These are phyloP conservation scores for Irpex sp. DNA, from an alignment of 1,284 basidiomycete species.

Conservation along the genomic window DNA sequence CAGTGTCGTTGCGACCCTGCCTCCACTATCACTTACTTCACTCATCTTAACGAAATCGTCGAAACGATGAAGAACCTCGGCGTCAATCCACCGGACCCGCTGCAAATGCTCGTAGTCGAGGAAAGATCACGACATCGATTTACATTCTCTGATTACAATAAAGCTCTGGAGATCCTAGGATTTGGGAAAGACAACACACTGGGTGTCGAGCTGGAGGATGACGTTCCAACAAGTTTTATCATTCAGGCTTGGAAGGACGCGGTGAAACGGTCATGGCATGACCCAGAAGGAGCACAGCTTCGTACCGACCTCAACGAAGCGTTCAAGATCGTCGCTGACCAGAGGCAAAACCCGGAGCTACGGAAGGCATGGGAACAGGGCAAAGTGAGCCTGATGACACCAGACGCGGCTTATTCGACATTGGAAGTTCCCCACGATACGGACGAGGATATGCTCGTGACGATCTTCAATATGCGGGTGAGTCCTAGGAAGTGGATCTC, in stretches of 20 bases:
- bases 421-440: slow-evolving; percentile 68
- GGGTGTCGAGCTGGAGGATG: slow-evolving; percentile 65
- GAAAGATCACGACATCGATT: slow-evolving; percentile 66
- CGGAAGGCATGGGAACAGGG: slow-evolving; percentile 50
- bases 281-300: slow-evolving; percentile 37
- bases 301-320: slow-evolving; percentile 57
- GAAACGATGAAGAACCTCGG: slow-evolving; percentile 42
- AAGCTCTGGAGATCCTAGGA: slow-evolving; percentile 51
- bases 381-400: slow-evolving; percentile 60
- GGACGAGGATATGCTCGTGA: slow-evolving; percentile 75
- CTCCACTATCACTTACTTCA: slow-evolving; percentile 59
- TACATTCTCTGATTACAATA: slow-evolving; percentile 47
- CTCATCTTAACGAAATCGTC: slow-evolving; percentile 49
- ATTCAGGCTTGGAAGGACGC: slow-evolving; percentile 65
- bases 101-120: slow-evolving; percentile 54
- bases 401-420: slow-evolving; percentile 69
- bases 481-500: slow-evolving; percentile 24
- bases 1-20: slow-evolving; percentile 75
- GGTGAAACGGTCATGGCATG: slow-evolving; percentile 59
- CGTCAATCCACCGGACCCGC: slow-evolving; percentile 36
- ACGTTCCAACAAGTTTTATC: slow-evolving; percentile 40
- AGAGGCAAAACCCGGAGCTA: slow-evolving; percentile 46
- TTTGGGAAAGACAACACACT: slow-evolving; percentile 60
- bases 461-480: slow-evolving; percentile 73
- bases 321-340: slow-evolving; percentile 61